phyloP scores from a whole-genome alignment of 345 rosid genomes.

The Aurinia saxatilis region DNA sequence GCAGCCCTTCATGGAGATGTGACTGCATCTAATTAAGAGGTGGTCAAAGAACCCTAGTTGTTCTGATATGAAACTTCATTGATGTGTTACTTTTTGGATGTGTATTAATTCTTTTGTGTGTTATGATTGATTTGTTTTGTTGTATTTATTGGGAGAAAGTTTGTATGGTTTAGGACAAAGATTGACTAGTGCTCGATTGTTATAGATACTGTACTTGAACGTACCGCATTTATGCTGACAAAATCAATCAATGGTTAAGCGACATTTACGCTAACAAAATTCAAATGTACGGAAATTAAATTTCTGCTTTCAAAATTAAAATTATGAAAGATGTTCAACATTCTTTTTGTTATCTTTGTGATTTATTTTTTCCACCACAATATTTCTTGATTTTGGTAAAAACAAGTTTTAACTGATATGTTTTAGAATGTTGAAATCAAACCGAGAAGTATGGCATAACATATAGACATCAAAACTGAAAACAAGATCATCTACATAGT shows the following conservation, averaged over 20 bases:
- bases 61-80: slow-evolving; percentile 20
- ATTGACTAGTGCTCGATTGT: background rate
- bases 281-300: too few species aligned
- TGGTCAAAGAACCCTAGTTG: background rate
- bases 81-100: background rate
- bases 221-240: background rate
- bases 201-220: background rate
- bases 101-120: slow-evolving; percentile 21
- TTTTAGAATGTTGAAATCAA: too few species aligned
- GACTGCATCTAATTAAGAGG: slow-evolving; percentile 16
- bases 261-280: background rate
- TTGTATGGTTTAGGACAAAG: slow-evolving; percentile 11
- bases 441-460: too few species aligned
- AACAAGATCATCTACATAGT: too few species aligned
- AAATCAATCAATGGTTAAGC: background rate
- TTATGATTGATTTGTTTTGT: background rate
- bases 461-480: too few species aligned
- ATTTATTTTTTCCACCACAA: too few species aligned
- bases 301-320: too few species aligned
- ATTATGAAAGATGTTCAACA: too few species aligned
- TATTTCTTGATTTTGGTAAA: too few species aligned
- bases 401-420: too few species aligned
- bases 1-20: slow-evolving; percentile 20
- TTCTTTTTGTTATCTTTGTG: too few species aligned
- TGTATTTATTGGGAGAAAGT: background rate